These are phyloP conservation scores for Fusarium setosum DNA, from an alignment of 2,329 filamentous ascomycete species.

Conservation along the genomic window DNA sequence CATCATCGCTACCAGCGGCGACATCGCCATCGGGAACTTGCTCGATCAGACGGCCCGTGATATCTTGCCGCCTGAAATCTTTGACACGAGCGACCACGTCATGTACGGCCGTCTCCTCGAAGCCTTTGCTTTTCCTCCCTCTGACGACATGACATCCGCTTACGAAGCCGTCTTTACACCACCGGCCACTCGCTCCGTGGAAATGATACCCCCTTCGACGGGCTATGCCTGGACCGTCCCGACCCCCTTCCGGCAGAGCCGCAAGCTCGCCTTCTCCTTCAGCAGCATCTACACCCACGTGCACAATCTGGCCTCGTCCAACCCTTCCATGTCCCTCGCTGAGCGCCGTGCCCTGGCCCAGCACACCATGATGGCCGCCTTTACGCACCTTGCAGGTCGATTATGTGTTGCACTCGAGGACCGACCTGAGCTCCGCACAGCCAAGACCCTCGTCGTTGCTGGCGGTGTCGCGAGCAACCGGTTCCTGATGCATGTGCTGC, in stretches of 20 bases:
- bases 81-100: slow-evolving; percentile 68
- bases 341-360: slow-evolving; percentile 78
- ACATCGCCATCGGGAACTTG: slow-evolving; percentile 89
- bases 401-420: slow-evolving; percentile 73
- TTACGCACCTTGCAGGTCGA: slow-evolving; percentile 86
- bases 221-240: slow-evolving; percentile 71
- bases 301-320: slow-evolving; percentile 54
- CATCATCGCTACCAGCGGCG: slow-evolving; percentile 78
- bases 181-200: slow-evolving; percentile 66
- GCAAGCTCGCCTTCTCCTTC: slow-evolving; percentile 77
- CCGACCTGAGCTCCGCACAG: slow-evolving; percentile 43
- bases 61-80: slow-evolving; percentile 72
- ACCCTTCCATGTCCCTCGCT: slow-evolving; percentile 57
- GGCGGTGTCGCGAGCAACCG: slow-evolving; percentile 91
- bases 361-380: slow-evolving; percentile 81
- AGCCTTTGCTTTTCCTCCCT: slow-evolving; percentile 75
- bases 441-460: slow-evolving; percentile 80
- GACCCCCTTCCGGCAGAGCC: slow-evolving; percentile 71
- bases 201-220: slow-evolving; percentile 59
- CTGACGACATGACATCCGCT: slow-evolving; percentile 13
- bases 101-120: slow-evolving; percentile 89
- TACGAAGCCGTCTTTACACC: slow-evolving; percentile 65
- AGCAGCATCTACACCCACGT: slow-evolving; percentile 71
- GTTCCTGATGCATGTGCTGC: slow-evolving; percentile 77
- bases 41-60: slow-evolving; percentile 87